Base-by-base conservation (phyloP, 108 stramenopile genomes). In the Parmales sp. region DNA sequence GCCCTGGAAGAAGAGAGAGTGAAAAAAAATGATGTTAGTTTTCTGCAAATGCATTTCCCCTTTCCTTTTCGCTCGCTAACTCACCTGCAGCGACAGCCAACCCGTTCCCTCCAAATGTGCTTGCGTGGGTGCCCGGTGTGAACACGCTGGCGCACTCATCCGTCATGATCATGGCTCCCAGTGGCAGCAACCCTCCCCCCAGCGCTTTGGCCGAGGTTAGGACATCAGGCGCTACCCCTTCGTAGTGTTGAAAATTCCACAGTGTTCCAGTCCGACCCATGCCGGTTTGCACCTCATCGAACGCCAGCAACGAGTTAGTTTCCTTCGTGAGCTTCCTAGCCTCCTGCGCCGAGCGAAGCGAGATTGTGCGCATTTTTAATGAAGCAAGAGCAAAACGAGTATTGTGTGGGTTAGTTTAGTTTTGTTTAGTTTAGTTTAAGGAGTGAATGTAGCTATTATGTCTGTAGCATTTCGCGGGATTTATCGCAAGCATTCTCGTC, bases 51-150 rank as follows among this genome's bases (percentile, higher is more conserved):
- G n/a, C n/a, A 13, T 43, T 16, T 8, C 41, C 16, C 11, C 41
- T 43, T 43, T 43, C 41, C 41, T 43, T 43, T 16, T 43, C 16
- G 8, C 41, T 43, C 8, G 8, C 41, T 28, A 2, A 60, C 5
- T 20, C 22, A 75, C 91, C 87, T 13, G 82, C 84, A n/a, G 80
- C 77, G 38, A 77, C 76, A 9, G 80, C 84, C 84, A 88, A n/a
- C 80, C 95, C 90, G 92, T 95, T 99, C 41, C 95, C 95, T 19
- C 95, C 97, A 69, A 95, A 98, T 8, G 97, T 98, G 63, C 83
- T 81, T 2, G 95, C 95, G 75, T 98, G 97, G 78, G 93, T 90
- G n/a, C 97, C 97, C 13, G 95, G 95, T 63, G n/a, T n/a, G 72
- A 96, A 92, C 34, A 90, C 87, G 66, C 82, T 74, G n/a, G 85